Conservation (phyloP, 352 stramenopile genomes). For the Elongisporangium prolatum region DNA sequence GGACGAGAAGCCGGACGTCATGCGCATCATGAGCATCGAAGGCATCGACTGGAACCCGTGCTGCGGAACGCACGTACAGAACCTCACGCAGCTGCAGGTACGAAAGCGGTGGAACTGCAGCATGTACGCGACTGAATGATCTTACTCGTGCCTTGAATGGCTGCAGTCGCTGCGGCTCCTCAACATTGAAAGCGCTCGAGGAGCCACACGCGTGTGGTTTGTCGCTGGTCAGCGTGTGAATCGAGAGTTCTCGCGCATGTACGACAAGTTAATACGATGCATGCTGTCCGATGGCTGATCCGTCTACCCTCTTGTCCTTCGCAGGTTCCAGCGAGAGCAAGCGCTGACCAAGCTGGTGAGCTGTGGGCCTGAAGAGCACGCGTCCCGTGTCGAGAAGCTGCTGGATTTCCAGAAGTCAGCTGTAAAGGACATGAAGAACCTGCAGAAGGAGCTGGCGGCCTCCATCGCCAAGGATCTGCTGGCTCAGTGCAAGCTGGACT, state of each 20-base stretch:
- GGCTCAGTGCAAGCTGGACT: conserved; percentile 9
- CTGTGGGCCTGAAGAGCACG: conserved; percentile 59
- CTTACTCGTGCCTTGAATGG: not conserved
- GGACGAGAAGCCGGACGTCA: conserved; percentile 47
- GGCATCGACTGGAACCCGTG: conserved; percentile 84
- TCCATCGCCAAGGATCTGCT: conserved; percentile 44
- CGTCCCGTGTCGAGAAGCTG: conserved; percentile 58
- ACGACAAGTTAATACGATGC: conserved; percentile 5
- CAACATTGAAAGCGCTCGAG: conserved; percentile 60
- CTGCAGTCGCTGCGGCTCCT: conserved; percentile 65
- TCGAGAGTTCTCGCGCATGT: conserved; percentile 75
- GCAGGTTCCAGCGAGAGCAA: conserved; percentile 57
- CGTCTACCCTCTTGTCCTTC: not conserved
- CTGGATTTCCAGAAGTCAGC: conserved; percentile 51
- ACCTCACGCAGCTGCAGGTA: conserved; percentile 56
- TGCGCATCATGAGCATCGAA: conserved; percentile 84
- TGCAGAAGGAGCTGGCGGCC: conserved; percentile 65
- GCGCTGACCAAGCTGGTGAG: conserved; percentile 70
- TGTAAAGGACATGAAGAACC: conserved; percentile 60
- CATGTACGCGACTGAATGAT: not conserved
- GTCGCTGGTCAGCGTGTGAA: conserved; percentile 78
- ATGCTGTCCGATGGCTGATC: no score
- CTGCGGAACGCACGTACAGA: conserved; percentile 86
- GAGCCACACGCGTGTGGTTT: conserved; percentile 77
- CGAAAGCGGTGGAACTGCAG: not conserved